phyloP scores from a whole-genome alignment of 495 filamentous ascomycete genomes.

The Hypomontagnella submonticulosa region DNA sequence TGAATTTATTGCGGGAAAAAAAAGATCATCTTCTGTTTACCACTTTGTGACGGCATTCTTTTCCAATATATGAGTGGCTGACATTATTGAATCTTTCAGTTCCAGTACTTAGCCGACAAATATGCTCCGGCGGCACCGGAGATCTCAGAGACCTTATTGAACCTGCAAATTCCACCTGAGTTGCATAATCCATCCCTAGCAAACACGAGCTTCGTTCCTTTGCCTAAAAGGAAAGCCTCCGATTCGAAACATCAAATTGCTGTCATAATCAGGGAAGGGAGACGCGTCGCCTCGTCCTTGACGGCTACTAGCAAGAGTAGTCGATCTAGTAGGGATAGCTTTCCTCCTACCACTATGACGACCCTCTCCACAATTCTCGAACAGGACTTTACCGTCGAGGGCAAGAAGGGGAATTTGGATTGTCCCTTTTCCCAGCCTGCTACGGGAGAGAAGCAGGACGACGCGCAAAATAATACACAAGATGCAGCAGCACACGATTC shows the following conservation, averaged over 20 bases:
- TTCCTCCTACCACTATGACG: conserved; percentile 57
- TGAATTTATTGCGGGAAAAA: conserved; percentile 37
- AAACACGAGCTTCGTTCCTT: conserved; percentile 59
- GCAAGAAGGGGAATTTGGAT: conserved; percentile 67
- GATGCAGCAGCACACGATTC: conserved; percentile 53
- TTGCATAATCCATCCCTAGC: conserved; percentile 56
- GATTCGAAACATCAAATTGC: conserved; percentile 65
- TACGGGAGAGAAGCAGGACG: conserved; percentile 39
- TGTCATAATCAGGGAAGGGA: conserved; percentile 64
- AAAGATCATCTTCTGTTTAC: conserved; percentile 17
- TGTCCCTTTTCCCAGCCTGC: conserved; percentile 66
- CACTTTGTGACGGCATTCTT: conserved; percentile 27
- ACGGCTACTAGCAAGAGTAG: conserved; percentile 52
- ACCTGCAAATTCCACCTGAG: conserved; percentile 66
- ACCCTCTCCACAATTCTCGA: conserved; percentile 67
- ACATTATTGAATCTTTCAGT: conserved; percentile 48
- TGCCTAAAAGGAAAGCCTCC: conserved; percentile 56
- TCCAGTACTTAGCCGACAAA: conserved; percentile 66
- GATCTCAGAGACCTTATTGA: conserved; percentile 63
- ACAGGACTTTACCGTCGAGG: conserved; percentile 72
- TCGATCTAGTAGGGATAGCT: conserved; percentile 53
- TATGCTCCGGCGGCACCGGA: conserved; percentile 65
- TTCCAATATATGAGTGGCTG: conserved; percentile 20
- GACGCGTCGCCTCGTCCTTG: conserved; percentile 60
- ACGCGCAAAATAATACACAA: conserved; percentile 3